These are phyloP conservation scores for Tricladium varicosporioides DNA, from an alignment of 2,329 filamentous ascomycete genomes.

Conservation along the genomic window DNA sequence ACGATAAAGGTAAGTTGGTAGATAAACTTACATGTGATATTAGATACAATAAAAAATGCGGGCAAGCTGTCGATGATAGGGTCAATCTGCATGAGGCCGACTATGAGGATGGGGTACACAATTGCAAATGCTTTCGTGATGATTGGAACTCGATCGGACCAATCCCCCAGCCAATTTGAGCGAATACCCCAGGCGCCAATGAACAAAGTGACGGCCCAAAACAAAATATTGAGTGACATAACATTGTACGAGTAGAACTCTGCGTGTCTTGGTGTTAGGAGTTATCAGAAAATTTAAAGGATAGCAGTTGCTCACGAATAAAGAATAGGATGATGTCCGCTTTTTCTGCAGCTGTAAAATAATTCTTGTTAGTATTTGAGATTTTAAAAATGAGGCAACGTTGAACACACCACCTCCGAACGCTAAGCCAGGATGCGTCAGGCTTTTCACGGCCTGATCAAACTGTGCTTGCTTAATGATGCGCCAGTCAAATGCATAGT, in stretches of 20 bases:
- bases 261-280: constrained; percentile 20
- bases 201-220: constrained; percentile 43
- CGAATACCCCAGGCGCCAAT: constrained; percentile 35
- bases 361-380: too few species aligned
- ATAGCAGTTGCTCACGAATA: constrained; percentile 40
- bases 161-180: constrained; percentile 28
- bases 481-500: constrained; percentile 27
- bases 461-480: constrained; percentile 34
- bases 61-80: constrained; percentile 30
- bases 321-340: constrained; percentile 45
- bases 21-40: constrained; percentile 37
- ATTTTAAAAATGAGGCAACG: too few species aligned
- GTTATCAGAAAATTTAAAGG: too few species aligned
- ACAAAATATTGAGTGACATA: constrained; percentile 45
- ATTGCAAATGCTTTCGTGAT: constrained; percentile 38
- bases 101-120: constrained; percentile 36
- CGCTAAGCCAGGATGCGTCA: constrained; percentile 41
- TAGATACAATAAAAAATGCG: constrained; percentile 37
- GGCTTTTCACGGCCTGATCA: constrained; percentile 34
- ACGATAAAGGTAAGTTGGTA: not conserved
- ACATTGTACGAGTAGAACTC: constrained; percentile 51
- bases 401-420: constrained; percentile 35
- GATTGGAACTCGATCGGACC: constrained; percentile 27
- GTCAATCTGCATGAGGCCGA: constrained; percentile 34
- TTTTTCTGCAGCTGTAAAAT: constrained; percentile 33